Percentiles rank a stretch among this genome's conserved stretches.
Conservation (phyloP, 768 basidiomycete genomes). For the Calocera viscosa region DNA sequence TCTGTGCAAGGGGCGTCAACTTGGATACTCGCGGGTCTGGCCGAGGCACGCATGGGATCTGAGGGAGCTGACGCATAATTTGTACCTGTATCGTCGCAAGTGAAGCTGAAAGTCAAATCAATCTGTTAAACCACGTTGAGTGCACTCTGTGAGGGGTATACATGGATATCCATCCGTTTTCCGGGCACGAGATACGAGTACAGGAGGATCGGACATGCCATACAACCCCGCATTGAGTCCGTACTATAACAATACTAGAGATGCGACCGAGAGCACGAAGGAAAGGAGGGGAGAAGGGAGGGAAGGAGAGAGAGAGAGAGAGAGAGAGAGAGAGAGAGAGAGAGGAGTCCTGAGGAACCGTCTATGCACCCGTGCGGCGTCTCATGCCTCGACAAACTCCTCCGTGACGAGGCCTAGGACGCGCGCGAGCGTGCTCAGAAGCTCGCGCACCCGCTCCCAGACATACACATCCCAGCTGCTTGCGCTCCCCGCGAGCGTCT, state of each 20-base stretch:
- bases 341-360: too few relatives aligned
- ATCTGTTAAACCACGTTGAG: background rate
- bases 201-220: background rate
- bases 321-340: too few relatives aligned
- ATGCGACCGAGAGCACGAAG: background rate
- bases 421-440: background rate
- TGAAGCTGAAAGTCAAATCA: background rate
- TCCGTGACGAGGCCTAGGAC: background rate
- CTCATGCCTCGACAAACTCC: background rate
- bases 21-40: background rate
- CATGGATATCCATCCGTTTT: conserved; percentile 6
- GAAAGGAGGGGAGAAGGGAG: background rate
- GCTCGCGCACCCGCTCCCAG: background rate
- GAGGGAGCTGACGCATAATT: background rate
- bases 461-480: background rate
- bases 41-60: background rate
- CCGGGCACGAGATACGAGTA: background rate
- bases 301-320: too few relatives aligned
- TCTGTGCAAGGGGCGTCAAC: background rate
- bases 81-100: conserved; percentile 8
- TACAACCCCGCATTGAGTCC: background rate
- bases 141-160: background rate
- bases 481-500: background rate
- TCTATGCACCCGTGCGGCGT: too few relatives aligned
- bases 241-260: background rate